Base-by-base conservation (phyloP, 768 basidiomycete species). In the Epithele typhae region DNA sequence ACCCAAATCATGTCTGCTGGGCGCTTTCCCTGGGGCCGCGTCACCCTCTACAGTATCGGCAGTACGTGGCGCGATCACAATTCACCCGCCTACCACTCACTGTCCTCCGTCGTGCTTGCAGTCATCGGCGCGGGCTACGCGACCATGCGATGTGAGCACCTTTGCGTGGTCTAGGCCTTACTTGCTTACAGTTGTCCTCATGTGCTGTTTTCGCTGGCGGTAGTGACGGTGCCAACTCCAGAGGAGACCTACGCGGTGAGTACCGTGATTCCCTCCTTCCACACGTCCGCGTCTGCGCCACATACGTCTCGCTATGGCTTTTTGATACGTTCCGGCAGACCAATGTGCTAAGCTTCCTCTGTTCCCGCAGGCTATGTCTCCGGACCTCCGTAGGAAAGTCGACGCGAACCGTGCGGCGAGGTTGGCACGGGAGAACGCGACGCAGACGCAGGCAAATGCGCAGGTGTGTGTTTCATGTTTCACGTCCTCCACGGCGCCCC, bases 381-480 rank as follows among this genome's bases (percentile, higher is more conserved):
- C 69, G 5, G 69, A 70, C 40, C 45, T 70, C 18, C 61, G 59
- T 18, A 55, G 58, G 33, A 65, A 67, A 43, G 68, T 68, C 6
- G 69, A 70, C 46, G 64, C 65, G 18, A 63, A 57, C 39, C 67
- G 69, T 34, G 63, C 59, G 4, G 65, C 65, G 4, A 53, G 69
- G 39, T 37, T 64, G 34, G 66, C 67, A 0, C 44, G 56, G 7
- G 68, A 70, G 46, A 53, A 61, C 36, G 63, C 60, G 22, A 62
- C 57, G 19, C 57, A 54, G 45, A 55, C 51, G 43, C 66, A 66
- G 42, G 54, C 45, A 24, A 42, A 50, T 8, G 56, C 61, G 8
- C 66, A 64, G 58, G 66, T 66, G 41, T 49, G 3, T 53, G 35
- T n/a, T 36, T 8, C 15, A 8, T 19, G 7, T 36, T 8, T 14